Conservation (phyloP, 129 eudicot genomes). For the Artemisia argyi region DNA sequence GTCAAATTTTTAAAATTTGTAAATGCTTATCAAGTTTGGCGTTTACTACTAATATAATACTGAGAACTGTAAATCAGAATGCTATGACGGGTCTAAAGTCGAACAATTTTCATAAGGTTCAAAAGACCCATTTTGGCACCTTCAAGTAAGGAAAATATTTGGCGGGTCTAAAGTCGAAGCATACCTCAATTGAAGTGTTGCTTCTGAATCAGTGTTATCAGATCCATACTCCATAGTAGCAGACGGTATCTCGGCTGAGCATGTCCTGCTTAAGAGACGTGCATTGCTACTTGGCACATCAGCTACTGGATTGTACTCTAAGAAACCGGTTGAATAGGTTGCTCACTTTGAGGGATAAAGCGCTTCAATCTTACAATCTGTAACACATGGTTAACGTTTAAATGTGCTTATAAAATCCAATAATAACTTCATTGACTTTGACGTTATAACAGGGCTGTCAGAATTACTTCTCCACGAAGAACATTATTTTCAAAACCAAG, state of each 20-base stretch:
- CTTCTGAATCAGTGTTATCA: too few relatives aligned
- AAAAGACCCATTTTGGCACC: background rate
- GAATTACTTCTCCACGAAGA: slow-evolving; percentile 66
- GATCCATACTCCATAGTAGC: too few relatives aligned
- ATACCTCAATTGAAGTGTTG: too few relatives aligned
- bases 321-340: slow-evolving; percentile 28
- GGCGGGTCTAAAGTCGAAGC: background rate
- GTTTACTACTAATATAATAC: too few relatives aligned
- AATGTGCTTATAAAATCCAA: background rate
- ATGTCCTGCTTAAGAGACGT: slow-evolving; percentile 22
- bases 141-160: background rate
- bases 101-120: background rate
- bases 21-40: too few relatives aligned
- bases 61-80: too few relatives aligned
- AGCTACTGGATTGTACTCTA: slow-evolving; percentile 37
- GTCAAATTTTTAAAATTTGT: too few relatives aligned
- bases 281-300: slow-evolving; percentile 25
- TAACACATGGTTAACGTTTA: background rate
- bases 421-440: background rate
- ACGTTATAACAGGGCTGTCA: background rate
- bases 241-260: slow-evolving; percentile 15
- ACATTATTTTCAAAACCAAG: slow-evolving; percentile 47
- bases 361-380: slow-evolving; percentile 58
- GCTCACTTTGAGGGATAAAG: slow-evolving; percentile 24
- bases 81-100: background rate